phyloP scores from a whole-genome alignment of 78 protist genomes.

The Monocercomonoides exilis region DNA sequence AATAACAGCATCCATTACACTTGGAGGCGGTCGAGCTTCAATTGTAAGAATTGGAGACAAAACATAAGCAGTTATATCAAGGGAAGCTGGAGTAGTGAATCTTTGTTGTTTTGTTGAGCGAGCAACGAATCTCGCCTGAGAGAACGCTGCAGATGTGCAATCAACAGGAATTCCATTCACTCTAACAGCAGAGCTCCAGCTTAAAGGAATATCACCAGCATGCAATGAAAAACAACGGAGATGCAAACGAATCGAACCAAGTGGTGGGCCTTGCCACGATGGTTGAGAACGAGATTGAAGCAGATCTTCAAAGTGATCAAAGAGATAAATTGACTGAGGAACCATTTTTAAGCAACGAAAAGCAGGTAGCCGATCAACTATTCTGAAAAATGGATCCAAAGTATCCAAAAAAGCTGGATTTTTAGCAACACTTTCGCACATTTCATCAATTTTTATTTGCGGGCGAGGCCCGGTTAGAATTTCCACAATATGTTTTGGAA shows the following conservation, averaged over 20 bases:
- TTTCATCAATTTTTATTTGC: too few relatives aligned
- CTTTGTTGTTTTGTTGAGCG: neutral
- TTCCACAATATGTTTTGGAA: too few relatives aligned
- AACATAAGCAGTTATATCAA: neutral
- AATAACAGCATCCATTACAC: neutral
- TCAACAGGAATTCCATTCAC: neutral
- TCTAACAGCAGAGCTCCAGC: neutral
- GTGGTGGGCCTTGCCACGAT: neutral
- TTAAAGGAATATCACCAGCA: neutral
- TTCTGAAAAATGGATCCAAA: neutral
- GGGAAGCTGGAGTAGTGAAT: neutral
- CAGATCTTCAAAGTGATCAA: neutral
- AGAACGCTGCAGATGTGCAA: neutral
- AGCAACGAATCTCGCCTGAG: neutral
- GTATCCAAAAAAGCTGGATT: neutral
- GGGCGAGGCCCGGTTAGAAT: too few relatives aligned
- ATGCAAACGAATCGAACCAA: neutral
- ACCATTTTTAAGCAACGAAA: neutral
- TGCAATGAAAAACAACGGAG: neutral
- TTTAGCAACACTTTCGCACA: neutral
- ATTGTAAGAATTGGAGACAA: neutral
- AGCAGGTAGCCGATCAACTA: neutral
- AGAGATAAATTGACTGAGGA: neutral
- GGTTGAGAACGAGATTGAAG: neutral
- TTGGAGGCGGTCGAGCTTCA: neutral